Evolutionary conservation across 352 stramenopile species (phyloP).

Genomic region (Phytophthora sp.): DNA sequence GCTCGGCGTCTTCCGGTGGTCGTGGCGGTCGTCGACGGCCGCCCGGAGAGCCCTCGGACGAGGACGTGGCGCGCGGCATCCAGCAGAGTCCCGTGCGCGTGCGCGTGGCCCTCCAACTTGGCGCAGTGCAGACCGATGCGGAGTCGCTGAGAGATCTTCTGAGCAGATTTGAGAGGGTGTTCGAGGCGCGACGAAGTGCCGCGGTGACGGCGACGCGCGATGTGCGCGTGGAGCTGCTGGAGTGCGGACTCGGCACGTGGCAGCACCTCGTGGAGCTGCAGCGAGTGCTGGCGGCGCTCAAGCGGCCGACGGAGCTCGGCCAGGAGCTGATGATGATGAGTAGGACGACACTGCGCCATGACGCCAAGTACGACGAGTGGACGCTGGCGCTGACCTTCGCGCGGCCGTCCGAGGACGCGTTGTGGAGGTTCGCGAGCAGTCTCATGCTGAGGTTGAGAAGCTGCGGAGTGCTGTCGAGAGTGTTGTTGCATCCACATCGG

Average conservation of each 20-base stretch:
- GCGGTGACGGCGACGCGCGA: background rate
- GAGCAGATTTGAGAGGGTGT: slow-evolving; percentile 4
- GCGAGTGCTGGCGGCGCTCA: slow-evolving; percentile 38
- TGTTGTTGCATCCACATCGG: slow-evolving; percentile 26
- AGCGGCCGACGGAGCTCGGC: slow-evolving; percentile 19
- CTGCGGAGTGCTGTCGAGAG: slow-evolving; percentile 35
- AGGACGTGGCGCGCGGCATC: slow-evolving; percentile 33
- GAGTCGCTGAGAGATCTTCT: slow-evolving; percentile 6
- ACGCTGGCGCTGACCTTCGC: slow-evolving; percentile 42
- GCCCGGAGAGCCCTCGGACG: slow-evolving; percentile 20
- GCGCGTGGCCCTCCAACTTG: slow-evolving; percentile 31
- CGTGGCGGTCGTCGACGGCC: slow-evolving; percentile 9
- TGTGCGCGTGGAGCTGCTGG: slow-evolving; percentile 42
- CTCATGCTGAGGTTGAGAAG: slow-evolving; percentile 56
- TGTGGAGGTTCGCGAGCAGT: slow-evolving; percentile 54
- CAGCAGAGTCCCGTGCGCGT: slow-evolving; percentile 32
- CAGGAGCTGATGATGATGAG: slow-evolving; percentile 15
- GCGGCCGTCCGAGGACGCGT: slow-evolving; percentile 33
- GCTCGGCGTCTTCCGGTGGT: slow-evolving; percentile 4
- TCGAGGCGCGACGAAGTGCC: slow-evolving; percentile 3
- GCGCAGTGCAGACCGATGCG: background rate
- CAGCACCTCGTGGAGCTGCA: slow-evolving; percentile 55
- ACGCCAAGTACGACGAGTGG: slow-evolving; percentile 32
- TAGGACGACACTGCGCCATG: slow-evolving; percentile 25
- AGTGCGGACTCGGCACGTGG: slow-evolving; percentile 58